Conservation (phyloP, 306 rosid genomes). For the Casuarina cunninghamiana region DNA sequence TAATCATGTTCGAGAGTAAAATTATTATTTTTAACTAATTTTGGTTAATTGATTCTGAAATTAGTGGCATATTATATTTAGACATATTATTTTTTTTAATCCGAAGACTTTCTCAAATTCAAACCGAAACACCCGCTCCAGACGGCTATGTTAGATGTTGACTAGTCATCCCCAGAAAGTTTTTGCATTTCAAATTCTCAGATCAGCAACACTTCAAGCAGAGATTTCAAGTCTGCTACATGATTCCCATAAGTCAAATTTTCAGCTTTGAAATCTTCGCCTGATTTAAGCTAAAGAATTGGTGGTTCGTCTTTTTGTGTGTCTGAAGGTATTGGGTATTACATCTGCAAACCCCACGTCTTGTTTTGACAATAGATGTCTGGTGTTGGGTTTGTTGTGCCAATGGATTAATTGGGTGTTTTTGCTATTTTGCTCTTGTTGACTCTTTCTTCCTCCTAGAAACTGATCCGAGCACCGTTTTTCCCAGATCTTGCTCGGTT, state of each 20-base stretch:
- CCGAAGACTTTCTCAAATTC: slow-evolving; percentile 7
- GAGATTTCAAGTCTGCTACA: slow-evolving; percentile 9
- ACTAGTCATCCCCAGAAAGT: slow-evolving; percentile 3
- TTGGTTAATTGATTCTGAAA: too few species aligned
- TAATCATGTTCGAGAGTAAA: too few species aligned
- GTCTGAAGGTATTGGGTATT: not conserved
- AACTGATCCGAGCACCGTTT: not conserved
- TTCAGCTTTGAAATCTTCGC: slow-evolving; percentile 27
- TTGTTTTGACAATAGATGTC: slow-evolving; percentile 5
- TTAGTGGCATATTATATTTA: too few species aligned
- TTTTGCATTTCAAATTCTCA: not conserved
- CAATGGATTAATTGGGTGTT: slow-evolving; percentile 37
- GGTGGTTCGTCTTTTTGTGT: not conserved
- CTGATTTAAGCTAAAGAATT: not conserved
- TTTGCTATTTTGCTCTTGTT: not conserved
- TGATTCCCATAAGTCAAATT: slow-evolving; percentile 10
- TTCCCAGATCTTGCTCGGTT: not conserved
- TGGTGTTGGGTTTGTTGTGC: slow-evolving; percentile 3
- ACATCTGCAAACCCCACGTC: slow-evolving; percentile 14
- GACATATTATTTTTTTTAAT: too few species aligned
- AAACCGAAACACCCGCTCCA: slow-evolving; percentile 26
- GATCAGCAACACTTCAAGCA: slow-evolving; percentile 4
- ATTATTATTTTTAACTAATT: too few species aligned
- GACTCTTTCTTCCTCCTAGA: slow-evolving; percentile 8
- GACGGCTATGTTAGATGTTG: slow-evolving; percentile 32